These are phyloP conservation scores for Eurotiales sp. DNA, from an alignment of 2,329 filamentous ascomycete species.

Conservation along the genomic window DNA sequence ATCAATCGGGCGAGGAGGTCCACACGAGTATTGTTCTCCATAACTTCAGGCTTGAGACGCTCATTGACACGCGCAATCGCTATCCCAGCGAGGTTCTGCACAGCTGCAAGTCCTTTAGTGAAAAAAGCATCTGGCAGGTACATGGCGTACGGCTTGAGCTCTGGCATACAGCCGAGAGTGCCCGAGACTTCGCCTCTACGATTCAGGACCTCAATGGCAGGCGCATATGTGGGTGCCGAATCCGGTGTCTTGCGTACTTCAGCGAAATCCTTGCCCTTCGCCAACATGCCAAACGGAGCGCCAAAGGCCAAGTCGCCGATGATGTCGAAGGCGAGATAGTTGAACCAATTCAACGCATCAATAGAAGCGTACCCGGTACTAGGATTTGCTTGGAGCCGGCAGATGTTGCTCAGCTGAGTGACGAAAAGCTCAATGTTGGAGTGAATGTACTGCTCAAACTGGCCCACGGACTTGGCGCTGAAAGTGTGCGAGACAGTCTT, in stretches of 20 bases:
- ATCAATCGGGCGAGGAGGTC: slow-evolving; percentile 81
- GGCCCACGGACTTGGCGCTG: slow-evolving; percentile 70
- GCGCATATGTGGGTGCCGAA: slow-evolving; percentile 62
- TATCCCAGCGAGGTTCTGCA: slow-evolving; percentile 80
- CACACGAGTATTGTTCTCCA: slow-evolving; percentile 61
- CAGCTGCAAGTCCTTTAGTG: slow-evolving; percentile 66
- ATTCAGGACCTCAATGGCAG: slow-evolving; percentile 85
- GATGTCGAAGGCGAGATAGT: slow-evolving; percentile 60
- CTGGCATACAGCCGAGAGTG: slow-evolving; percentile 69
- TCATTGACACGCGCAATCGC: slow-evolving; percentile 76
- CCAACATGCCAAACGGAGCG: slow-evolving; percentile 78
- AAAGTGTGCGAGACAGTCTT: slow-evolving; percentile 88
- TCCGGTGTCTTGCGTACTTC: slow-evolving; percentile 64
- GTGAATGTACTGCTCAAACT: slow-evolving; percentile 89
- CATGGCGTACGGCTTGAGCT: slow-evolving; percentile 73
- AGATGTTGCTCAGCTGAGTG: slow-evolving; percentile 66
- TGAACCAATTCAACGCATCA: slow-evolving; percentile 78
- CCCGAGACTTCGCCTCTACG: slow-evolving; percentile 81
- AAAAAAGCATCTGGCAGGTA: slow-evolving; percentile 83
- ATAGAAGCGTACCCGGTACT: slow-evolving; percentile 58
- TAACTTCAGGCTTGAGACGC: slow-evolving; percentile 63
- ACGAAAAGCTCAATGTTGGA: slow-evolving; percentile 72
- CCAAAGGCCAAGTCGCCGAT: slow-evolving; percentile 66
- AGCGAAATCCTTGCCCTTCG: slow-evolving; percentile 69
- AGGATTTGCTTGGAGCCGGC: slow-evolving; percentile 44